These are phyloP conservation scores for Artemisia princeps DNA, from an alignment of 140 eudicot species.

Conservation along the genomic window DNA sequence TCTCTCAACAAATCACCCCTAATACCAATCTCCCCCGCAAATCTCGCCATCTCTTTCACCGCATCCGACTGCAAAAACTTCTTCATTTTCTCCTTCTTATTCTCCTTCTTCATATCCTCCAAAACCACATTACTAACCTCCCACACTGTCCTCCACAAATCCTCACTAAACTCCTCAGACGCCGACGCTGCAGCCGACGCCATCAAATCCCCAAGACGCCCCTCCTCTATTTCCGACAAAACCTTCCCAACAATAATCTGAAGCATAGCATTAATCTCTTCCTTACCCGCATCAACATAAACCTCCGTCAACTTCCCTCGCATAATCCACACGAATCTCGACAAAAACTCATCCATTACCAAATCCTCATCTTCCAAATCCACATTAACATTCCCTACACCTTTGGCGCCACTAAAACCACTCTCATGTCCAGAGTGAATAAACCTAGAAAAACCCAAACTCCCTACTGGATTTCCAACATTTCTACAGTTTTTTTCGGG, in stretches of 20 bases:
- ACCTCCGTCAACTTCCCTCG: constrained; percentile 57
- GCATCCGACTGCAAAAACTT: constrained; percentile 58
- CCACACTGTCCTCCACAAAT: constrained; percentile 72
- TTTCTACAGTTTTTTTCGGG: neutral
- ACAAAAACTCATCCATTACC: constrained; percentile 62
- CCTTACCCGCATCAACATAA: constrained; percentile 41
- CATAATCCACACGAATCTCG: constrained; percentile 74
- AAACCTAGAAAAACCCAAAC: constrained; percentile 20
- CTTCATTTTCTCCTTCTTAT: constrained; percentile 81
- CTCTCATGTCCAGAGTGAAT: constrained; percentile 35
- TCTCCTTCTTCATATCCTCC: constrained; percentile 73
- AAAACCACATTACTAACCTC: constrained; percentile 61
- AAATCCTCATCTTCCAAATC: constrained; percentile 33
- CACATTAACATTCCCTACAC: constrained; percentile 14
- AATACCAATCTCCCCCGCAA: constrained; percentile 86
- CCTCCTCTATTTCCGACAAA: constrained; percentile 51
- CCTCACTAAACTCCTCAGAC: constrained; percentile 62
- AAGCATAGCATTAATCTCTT: constrained; percentile 67
- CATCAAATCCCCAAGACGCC: constrained; percentile 39
- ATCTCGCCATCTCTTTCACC: constrained; percentile 74
- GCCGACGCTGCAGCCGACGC: constrained; percentile 30
- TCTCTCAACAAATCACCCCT: constrained; percentile 90
- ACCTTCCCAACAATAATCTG: constrained; percentile 61
- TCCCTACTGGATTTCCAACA: neutral
- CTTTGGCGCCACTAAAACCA: neutral